These are phyloP conservation scores for Fibroporia radiculosa DNA, from an alignment of 768 basidiomycete species.

Conservation along the genomic window DNA sequence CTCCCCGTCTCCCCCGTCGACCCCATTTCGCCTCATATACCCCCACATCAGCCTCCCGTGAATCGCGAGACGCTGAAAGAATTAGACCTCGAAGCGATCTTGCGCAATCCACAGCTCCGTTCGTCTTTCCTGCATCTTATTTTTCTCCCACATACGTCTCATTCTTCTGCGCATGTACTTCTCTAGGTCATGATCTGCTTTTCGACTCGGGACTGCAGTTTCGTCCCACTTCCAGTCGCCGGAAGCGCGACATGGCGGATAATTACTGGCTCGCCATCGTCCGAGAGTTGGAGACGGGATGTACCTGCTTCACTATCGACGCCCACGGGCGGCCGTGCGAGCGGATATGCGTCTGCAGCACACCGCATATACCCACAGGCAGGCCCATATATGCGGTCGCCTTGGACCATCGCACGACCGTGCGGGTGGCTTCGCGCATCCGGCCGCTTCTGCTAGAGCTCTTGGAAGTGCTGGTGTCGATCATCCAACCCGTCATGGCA, in stretches of 20 bases:
- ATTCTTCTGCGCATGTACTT: conserved; percentile 8
- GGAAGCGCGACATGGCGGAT: conserved; percentile 65
- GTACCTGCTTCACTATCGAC: conserved; percentile 79
- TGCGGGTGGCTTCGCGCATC: conserved; percentile 68
- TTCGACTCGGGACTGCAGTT: conserved; percentile 84
- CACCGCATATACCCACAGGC: conserved; percentile 18
- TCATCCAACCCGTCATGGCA: conserved; percentile 56
- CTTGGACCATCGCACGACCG: conserved; percentile 38
- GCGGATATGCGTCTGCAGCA: conserved; percentile 36
- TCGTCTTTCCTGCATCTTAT: conserved; percentile 29
- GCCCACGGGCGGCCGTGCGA: conserved; percentile 36
- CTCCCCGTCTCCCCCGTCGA: conserved; percentile 31
- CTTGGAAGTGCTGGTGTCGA: conserved; percentile 71
- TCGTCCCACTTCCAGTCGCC: conserved; percentile 65
- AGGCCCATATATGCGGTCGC: conserved; percentile 37
- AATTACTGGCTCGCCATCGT: conserved; percentile 81
- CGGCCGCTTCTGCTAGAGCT: conserved; percentile 65
- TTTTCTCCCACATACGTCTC: conserved; percentile 7
- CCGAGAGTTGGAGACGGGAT: conserved; percentile 71
- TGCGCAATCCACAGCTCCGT: conserved; percentile 89
- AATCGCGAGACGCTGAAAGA: conserved; percentile 79
- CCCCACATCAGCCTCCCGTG: conserved; percentile 66
- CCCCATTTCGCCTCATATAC: conserved; percentile 47
- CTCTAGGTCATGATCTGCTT: conserved; percentile 76
- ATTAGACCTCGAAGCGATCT: conserved; percentile 77